Evolutionary conservation across 345 rosid species (phyloP).

Genomic region (Turritis glabra): DNA sequence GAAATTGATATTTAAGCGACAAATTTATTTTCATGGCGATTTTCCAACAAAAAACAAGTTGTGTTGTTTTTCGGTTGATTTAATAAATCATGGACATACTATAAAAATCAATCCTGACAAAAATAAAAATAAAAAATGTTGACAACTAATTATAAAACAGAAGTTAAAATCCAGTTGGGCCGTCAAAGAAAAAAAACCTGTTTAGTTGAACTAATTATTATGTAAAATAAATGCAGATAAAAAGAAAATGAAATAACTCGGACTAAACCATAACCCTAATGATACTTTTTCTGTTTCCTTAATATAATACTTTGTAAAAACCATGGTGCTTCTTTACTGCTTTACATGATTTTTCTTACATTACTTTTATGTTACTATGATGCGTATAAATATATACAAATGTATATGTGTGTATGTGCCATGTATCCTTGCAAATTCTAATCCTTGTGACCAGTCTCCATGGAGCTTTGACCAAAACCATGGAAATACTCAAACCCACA

Average conservation of each 20-base stretch:
- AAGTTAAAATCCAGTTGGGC: background rate
- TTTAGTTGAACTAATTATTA: too few relatives aligned
- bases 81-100: too few relatives aligned
- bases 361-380: background rate
- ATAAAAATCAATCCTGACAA: too few relatives aligned
- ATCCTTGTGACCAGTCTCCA: constrained; percentile 1
- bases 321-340: constrained; percentile 21
- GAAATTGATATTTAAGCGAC: too few relatives aligned
- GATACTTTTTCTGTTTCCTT: background rate
- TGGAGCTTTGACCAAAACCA: constrained; percentile 23
- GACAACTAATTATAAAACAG: too few relatives aligned
- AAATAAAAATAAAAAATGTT: too few relatives aligned
- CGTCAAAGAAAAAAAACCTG: too few relatives aligned
- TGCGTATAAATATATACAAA: background rate
- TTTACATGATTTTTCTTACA: constrained; percentile 22
- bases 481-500: constrained; percentile 53
- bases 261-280: background rate
- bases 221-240: too few relatives aligned
- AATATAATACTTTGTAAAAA: background rate
- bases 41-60: too few relatives aligned
- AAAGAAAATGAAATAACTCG: background rate
- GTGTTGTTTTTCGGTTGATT: too few relatives aligned
- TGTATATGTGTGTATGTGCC: background rate
- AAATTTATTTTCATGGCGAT: too few relatives aligned
- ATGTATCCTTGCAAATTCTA: background rate